Evolutionary conservation across 177 flowering plant genomes (phyloP), one percentile per base, ranked within the genome.

Genomic region (Telopea speciosissima): DNA sequence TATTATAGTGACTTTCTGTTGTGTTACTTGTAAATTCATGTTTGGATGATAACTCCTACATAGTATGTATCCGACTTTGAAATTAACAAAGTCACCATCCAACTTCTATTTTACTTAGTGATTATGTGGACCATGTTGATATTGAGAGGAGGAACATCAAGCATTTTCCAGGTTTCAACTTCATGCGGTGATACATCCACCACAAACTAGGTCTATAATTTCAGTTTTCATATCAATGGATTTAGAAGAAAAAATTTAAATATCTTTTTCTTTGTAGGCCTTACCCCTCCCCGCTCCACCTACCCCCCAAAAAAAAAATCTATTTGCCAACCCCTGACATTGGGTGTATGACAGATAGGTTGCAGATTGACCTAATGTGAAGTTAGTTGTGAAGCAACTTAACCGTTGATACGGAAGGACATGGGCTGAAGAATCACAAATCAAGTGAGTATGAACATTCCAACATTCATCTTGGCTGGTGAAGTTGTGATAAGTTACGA

Each of bases 291-390:
- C 40, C 40, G n/a, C n/a, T n/a, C n/a, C n/a, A n/a, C n/a, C n/a
- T n/a, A 3, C 40, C 40, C 40, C 40, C 2, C 2, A 33, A 33
- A 33, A 33, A 33, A 33, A 33, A 9, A 44, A 9, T 44, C 7
- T 9, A n/a, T n/a, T n/a, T n/a, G n/a, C 33, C 69, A 17, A 58
- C 42, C 45, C 66, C 71, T 9, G 1, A 36, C n/a, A 16, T 49
- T 62, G 23, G 17, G 45, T 73, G 24, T 7, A 6, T 62, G 58
- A 49, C 60, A 67, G 59, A 28, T 44, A 13, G 24, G 52, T n/a
- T 67, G 66, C 23, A 73, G 62, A 24, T 68, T 62, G 52, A 63
- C 33, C 45, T 42, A 49, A 49, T 68, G 24, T 3, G 26, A 62
- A 68, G 33, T 16, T 24, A 67, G 23, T n/a, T 67, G 70, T 36